Evolutionary conservation across 2,329 filamentous ascomycete genomes (phyloP).

Genomic region (Bipolaris sorokiniana): DNA sequence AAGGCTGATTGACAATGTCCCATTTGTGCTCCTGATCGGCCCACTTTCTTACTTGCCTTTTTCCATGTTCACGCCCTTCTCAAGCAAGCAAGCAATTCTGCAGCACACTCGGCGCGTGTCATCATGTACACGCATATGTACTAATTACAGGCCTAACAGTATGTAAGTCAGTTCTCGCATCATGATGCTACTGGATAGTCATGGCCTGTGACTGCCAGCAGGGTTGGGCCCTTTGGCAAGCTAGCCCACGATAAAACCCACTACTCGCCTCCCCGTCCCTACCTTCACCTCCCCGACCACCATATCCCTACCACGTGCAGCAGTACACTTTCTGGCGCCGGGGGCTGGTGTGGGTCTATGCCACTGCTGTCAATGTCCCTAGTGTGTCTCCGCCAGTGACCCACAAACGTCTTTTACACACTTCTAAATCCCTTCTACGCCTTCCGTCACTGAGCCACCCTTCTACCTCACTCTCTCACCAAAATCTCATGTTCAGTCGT

Average conservation of each 20-base stretch:
- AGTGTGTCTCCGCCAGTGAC: slow-evolving; percentile 31
- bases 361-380: slow-evolving; percentile 37
- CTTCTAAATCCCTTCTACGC: slow-evolving; percentile 29
- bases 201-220: slow-evolving; percentile 22
- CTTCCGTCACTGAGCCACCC: slow-evolving; percentile 9
- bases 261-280: slow-evolving; percentile 27
- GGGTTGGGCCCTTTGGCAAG: slow-evolving; percentile 33
- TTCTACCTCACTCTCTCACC: slow-evolving; percentile 9
- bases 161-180: slow-evolving; percentile 41
- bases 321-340: slow-evolving; percentile 30
- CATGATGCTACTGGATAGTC: slow-evolving; percentile 30
- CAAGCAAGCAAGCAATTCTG: slow-evolving; percentile 13
- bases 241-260: slow-evolving; percentile 32
- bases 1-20: slow-evolving; percentile 17
- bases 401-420: slow-evolving; percentile 39
- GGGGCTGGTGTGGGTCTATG: slow-evolving; percentile 30
- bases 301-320: slow-evolving; percentile 38
- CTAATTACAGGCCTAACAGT: slow-evolving; percentile 35
- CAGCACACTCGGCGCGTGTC: slow-evolving; percentile 39
- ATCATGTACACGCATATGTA: slow-evolving; percentile 29
- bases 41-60: slow-evolving; percentile 28
- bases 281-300: slow-evolving; percentile 17
- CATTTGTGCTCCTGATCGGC: slow-evolving; percentile 23
- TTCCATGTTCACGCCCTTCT: slow-evolving; percentile 26
- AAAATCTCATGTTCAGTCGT: slow-evolving; percentile 28